Evolutionary conservation across 2,329 filamentous ascomycete species (phyloP).

Genomic region (Microcyclospora tardicrescens): DNA sequence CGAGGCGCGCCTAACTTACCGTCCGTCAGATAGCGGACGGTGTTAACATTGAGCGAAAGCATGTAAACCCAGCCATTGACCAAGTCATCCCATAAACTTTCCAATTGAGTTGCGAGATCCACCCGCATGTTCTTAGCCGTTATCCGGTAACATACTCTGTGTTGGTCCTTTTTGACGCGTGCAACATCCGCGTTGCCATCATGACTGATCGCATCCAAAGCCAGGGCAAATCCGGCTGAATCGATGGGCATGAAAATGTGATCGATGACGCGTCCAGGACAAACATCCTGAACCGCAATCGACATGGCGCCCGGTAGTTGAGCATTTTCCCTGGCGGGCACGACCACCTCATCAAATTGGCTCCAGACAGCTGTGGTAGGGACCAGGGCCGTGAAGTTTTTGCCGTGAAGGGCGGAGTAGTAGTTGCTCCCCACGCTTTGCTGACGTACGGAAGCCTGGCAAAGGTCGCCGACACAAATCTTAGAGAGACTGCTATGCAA

Average conservation of each 20-base stretch:
- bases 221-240: constrained; percentile 16
- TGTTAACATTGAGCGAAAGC: too few relatives aligned
- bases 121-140: constrained; percentile 13
- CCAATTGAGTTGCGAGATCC: constrained; percentile 7
- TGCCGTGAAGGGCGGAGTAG: constrained; percentile 15
- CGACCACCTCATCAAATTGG: constrained; percentile 17
- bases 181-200: constrained; percentile 13
- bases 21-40: too few relatives aligned
- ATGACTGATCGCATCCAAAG: constrained; percentile 17
- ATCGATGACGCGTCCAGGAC: constrained; percentile 10
- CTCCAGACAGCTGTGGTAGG: constrained; percentile 20
- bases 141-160: constrained; percentile 8
- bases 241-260: constrained; percentile 18
- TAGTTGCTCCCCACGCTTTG: constrained; percentile 18
- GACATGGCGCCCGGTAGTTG: constrained; percentile 16
- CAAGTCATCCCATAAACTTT: constrained; percentile 8
- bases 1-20: too few relatives aligned
- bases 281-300: constrained; percentile 14
- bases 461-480: constrained; percentile 15
- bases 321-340: constrained; percentile 15
- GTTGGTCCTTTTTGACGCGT: constrained; percentile 5
- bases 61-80: constrained; percentile 7
- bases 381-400: constrained; percentile 14
- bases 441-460: constrained; percentile 19
- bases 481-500: constrained; percentile 9